Base-by-base conservation (phyloP, 1,284 basidiomycete genomes). In the Fomitopsis betulina region DNA sequence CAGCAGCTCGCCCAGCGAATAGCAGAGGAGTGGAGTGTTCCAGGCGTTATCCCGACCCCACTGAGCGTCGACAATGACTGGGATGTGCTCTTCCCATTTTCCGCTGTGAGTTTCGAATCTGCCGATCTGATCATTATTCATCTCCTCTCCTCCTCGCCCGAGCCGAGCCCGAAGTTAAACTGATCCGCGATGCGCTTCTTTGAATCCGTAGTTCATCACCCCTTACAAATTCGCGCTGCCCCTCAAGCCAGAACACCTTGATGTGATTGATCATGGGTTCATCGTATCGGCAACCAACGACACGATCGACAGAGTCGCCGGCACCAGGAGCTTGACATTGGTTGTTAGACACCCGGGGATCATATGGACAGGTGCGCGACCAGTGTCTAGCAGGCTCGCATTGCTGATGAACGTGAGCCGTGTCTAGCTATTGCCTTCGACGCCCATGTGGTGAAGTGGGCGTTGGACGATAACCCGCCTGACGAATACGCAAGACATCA, bases 361-460 rank as follows among this genome's bases (percentile, higher is more conserved):
- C 33, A 95, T 96, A 60, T 96, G 94, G 94, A 90, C 91, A 4
- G 85, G 89, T 86, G 65, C 57, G 25, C 42, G 42, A n/a, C 42
- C 25, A 47, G 25, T 2, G 23, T 27, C 25, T 25, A 21, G 23
- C 42, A 21, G 12, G 17, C 35, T 45, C 19, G 42, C 21, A 25
- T 5, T 4, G 54, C 15, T 65, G 32, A 60, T 19, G 19, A 39
- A 33, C 30, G 35, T 30, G 13, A 17, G 12, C 30, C 17, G 53
- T 57, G 56, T 61, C 57, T 69, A 83, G 94, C 93, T 1, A 82
- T 99, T 55, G 91, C 94, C 0, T 98, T 99, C 67, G 90, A 96
- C 56, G 96, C 94, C 0, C 90, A 97, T 61, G 92, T 99, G 7
- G 72, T 96, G 17, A 75, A 83, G 56, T 98, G 96, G 96, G 89